Percentiles rank a stretch among this genome's conserved stretches.
These are phyloP conservation scores for Stephanodiscus triporus DNA, from an alignment of 108 stramenopile genomes.

Conservation along the genomic window DNA sequence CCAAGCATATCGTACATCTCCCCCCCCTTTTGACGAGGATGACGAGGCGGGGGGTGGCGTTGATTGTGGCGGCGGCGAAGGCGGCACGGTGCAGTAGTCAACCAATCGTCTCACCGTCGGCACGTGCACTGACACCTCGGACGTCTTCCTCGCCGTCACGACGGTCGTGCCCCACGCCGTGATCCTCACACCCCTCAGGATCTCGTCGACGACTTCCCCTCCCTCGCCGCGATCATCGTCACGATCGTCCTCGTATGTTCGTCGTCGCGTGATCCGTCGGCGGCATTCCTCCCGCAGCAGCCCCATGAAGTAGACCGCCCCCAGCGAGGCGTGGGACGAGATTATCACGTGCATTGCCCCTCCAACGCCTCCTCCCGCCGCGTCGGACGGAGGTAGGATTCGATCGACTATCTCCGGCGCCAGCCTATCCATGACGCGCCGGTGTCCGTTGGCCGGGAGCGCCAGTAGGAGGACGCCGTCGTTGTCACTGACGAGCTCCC, in stretches of 20 bases:
- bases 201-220: neutral
- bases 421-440: conserved; percentile 58
- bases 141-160: conserved; percentile 62
- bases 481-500: conserved; percentile 52
- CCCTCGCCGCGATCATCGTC: neutral
- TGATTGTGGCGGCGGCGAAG: neutral
- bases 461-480: conserved; percentile 59
- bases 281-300: conserved; percentile 34
- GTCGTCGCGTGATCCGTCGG: neutral
- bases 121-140: conserved; percentile 54
- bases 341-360: conserved; percentile 56
- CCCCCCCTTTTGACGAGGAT: neutral
- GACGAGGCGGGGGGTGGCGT: neutral
- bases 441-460: conserved; percentile 68
- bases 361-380: neutral
- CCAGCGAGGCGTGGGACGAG: conserved; percentile 72
- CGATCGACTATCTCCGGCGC: conserved; percentile 49
- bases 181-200: conserved; percentile 38
- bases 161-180: conserved; percentile 73
- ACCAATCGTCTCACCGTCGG: conserved; percentile 59
- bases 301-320: conserved; percentile 61
- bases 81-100: conserved; percentile 64
- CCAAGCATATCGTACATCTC: too few species aligned
- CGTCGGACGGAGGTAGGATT: neutral
- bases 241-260: neutral